A percentile compares a stretch with the other conserved stretches of the same genome.
phyloP scores from a whole-genome alignment of 352 stramenopile species.

The Phytophthora tubulina region DNA sequence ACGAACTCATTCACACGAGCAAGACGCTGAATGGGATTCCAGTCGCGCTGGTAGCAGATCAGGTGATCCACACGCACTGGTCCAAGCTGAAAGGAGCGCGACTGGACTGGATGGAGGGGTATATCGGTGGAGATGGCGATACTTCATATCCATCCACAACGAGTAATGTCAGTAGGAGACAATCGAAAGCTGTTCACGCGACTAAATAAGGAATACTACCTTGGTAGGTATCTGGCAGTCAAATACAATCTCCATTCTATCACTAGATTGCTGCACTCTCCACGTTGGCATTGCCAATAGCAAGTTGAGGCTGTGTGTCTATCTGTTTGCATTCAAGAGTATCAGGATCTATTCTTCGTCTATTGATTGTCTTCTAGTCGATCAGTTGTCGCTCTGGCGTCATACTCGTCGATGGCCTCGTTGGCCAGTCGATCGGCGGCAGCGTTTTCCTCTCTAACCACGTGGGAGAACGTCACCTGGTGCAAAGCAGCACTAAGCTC shows the following conservation, averaged over 20 bases:
- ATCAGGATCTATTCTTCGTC: neutral
- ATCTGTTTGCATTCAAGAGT: too few species aligned
- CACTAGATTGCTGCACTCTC: too few species aligned
- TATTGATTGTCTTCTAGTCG: neutral
- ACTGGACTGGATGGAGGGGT: slow-evolving; percentile 28
- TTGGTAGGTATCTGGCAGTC: neutral
- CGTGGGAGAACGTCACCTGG: slow-evolving; percentile 61
- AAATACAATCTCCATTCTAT: too few species aligned
- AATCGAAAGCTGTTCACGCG: slow-evolving; percentile 6
- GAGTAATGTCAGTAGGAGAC: slow-evolving; percentile 1
- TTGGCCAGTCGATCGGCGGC: slow-evolving; percentile 74
- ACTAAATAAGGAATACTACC: neutral
- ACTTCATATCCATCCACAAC: slow-evolving; percentile 21
- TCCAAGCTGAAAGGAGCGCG: slow-evolving; percentile 33
- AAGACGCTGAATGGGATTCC: slow-evolving; percentile 27
- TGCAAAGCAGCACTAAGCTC: slow-evolving; percentile 40
- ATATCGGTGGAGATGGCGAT: slow-evolving; percentile 22
- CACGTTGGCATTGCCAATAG: too few species aligned
- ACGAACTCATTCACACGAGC: slow-evolving; percentile 32
- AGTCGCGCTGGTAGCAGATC: slow-evolving; percentile 34
- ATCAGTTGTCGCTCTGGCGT: slow-evolving; percentile 6
- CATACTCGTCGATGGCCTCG: slow-evolving; percentile 64
- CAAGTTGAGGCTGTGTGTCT: too few species aligned
- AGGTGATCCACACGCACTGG: slow-evolving; percentile 44
- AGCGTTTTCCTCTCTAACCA: slow-evolving; percentile 61